Conservation (phyloP, 495 filamentous ascomycete species). For the Penicillium subrubescens region DNA sequence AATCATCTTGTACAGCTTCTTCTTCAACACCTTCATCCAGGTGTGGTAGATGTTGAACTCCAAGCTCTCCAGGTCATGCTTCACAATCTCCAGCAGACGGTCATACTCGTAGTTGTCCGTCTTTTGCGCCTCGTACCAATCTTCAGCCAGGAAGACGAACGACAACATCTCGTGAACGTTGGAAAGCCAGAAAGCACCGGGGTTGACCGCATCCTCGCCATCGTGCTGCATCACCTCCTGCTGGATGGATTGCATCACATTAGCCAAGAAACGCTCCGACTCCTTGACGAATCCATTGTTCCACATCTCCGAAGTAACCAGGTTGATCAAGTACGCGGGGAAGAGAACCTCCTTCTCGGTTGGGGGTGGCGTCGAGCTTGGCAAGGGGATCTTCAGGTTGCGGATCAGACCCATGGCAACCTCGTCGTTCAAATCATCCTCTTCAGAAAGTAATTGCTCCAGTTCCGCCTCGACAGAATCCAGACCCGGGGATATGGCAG, state of each 20-base stretch:
- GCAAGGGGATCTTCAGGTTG: constrained; percentile 92
- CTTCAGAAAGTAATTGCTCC: constrained; percentile 89
- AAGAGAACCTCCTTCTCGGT: constrained; percentile 99
- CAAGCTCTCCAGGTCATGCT: constrained; percentile 96
- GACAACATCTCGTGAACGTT: constrained; percentile 99
- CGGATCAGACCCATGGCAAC: constrained; percentile 93
- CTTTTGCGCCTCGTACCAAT: constrained; percentile 99
- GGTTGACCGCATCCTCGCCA: constrained; percentile 95
- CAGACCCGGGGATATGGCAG: constrained; percentile 71
- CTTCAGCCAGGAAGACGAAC: constrained; percentile 98
- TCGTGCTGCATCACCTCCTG: constrained; percentile 99
- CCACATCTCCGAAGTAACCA: constrained; percentile 99
- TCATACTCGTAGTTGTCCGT: constrained; percentile 99
- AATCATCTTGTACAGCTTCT: constrained; percentile 99
- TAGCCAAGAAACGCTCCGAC: constrained; percentile 96
- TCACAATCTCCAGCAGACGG: constrained; percentile 95
- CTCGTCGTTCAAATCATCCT: constrained; percentile 94
- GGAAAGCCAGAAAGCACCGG: constrained; percentile 97
- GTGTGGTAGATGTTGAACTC: constrained; percentile 99
- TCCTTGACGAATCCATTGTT: constrained; percentile 99
- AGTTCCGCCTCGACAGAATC: constrained; percentile 94
- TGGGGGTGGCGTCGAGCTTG: constrained; percentile 78
- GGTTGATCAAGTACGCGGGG: constrained; percentile 97
- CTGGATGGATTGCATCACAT: constrained; percentile 99
- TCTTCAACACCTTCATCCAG: constrained; percentile 99